Base-by-base conservation (phyloP, 805 yeast genomes). In the Hanseniaspora jakobsenii region DNA sequence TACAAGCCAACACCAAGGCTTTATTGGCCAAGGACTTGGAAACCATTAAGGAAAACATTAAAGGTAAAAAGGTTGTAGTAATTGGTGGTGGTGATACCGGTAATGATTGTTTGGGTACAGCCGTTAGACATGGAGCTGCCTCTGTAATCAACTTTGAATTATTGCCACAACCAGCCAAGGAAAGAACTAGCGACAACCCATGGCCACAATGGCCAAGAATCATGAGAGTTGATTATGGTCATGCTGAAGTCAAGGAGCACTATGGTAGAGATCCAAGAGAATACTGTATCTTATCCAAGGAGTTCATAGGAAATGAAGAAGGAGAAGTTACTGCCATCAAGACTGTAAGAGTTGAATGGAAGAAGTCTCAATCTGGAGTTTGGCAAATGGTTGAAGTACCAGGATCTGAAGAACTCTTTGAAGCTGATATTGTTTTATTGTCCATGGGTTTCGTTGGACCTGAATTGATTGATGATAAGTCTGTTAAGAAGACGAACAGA, bases 81-180 rank as follows among this genome's bases (percentile, higher is more conserved):
- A 89, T 89, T 69, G 98, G 98, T 58, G 98, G 98, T 70, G 98
- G 98, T 76, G 98, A 89, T 65, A 89, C 97, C 28, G 98, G 98
- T 75, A 89, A 89, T 61, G 98, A 89, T 71, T 89, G 97, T 75
- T 73, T 89, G 58, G 97, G 97, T 66, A 89, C 98, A 35, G 75
- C 95, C 18, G 87, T 91, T 30, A 81, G 97, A 68, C 97, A 91
- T 61, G 96, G 95, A 34, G 97, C 97, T 50, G 78, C 82, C 61
- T 81, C 94, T 8, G 95, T 91, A 48, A 73, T 78, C 52, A 89
- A 89, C 73, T 91, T 89, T 62, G 98, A 89, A 69, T 72, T 89
- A 61, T 70, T 89, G 55, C 98, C 98, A 48, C 77, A 80, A 55
- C 98, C 98, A 51, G 83, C 96, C 29, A 71, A 71, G 24, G 72